phyloP scores from a whole-genome alignment of 768 basidiomycete species.

The Phlegmacium glaucopus region DNA sequence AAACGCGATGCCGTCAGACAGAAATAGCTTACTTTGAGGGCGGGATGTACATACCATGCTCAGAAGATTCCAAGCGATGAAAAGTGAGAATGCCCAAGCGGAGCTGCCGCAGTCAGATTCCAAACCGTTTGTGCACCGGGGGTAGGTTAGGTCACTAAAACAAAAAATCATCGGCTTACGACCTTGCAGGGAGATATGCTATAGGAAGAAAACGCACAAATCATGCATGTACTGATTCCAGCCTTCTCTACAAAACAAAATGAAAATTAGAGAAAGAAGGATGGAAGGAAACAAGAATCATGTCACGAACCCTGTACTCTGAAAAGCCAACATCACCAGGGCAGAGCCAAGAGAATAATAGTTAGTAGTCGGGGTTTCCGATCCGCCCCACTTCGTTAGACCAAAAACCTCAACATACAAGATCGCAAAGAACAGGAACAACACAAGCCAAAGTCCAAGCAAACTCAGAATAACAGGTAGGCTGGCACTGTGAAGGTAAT shows the following conservation, averaged over 20 bases:
- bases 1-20: background rate
- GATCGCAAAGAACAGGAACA: constrained; percentile 92
- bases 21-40: background rate
- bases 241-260: constrained; percentile 58
- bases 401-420: constrained; percentile 89
- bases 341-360: constrained; percentile 78
- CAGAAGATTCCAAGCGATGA: constrained; percentile 93
- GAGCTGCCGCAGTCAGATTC: constrained; percentile 88
- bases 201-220: constrained; percentile 51
- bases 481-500: constrained; percentile 58
- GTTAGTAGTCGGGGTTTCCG: constrained; percentile 67
- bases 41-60: constrained; percentile 68
- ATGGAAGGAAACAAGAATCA: constrained; percentile 1
- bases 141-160: constrained; percentile 66
- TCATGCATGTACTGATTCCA: constrained; percentile 99
- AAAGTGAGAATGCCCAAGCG: constrained; percentile 79
- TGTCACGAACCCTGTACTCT: constrained; percentile 79
- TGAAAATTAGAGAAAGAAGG: constrained; percentile 10
- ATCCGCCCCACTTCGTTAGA: constrained; percentile 79
- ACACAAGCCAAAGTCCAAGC: constrained; percentile 80
- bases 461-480: constrained; percentile 83
- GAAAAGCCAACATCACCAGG: constrained; percentile 87
- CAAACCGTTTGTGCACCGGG: constrained; percentile 67
- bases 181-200: constrained; percentile 1
- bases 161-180: constrained; percentile 4